These are phyloP conservation scores for Colletotrichum navitas DNA, from an alignment of 2,329 filamentous ascomycete genomes.

Conservation along the genomic window DNA sequence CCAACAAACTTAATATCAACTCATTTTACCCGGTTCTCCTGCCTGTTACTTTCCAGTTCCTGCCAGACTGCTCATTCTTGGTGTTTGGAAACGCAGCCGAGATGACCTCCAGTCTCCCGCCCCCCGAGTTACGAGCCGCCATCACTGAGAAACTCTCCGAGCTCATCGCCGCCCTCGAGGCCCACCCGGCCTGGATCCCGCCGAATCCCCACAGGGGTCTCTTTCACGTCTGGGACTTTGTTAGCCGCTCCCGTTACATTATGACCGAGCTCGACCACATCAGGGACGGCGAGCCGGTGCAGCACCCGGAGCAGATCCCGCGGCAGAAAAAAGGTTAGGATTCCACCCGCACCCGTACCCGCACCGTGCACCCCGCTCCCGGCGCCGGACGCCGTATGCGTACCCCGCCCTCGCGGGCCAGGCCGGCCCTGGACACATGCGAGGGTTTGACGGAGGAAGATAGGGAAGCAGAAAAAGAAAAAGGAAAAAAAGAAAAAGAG, in stretches of 20 bases:
- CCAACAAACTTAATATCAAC: neutral
- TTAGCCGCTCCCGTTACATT: conserved; percentile 56
- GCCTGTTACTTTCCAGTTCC: neutral
- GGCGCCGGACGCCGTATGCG: neutral
- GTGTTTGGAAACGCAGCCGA: neutral
- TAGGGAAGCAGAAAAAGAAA: neutral
- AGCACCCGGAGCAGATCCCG: conserved; percentile 53
- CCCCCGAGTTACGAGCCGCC: conserved; percentile 45
- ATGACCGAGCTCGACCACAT: conserved; percentile 57
- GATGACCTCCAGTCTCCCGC: conserved; percentile 45
- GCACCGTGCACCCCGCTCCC: neutral
- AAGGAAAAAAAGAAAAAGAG: neutral
- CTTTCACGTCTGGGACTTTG: conserved; percentile 58
- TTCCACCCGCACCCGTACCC: neutral
- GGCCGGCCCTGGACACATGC: conserved; percentile 2
- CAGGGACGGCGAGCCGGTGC: conserved; percentile 49
- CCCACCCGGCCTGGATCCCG: conserved; percentile 48
- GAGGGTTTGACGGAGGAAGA: neutral
- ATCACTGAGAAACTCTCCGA: conserved; percentile 47
- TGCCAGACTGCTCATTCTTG: neutral
- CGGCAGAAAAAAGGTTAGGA: conserved; percentile 47
- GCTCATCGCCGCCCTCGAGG: conserved; percentile 49
- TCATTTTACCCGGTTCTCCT: neutral
- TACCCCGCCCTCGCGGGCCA: neutral
- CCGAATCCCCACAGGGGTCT: conserved; percentile 50